Evolutionary conservation across 116 monocot genomes (phyloP).

Genomic region (Zostera marina): DNA sequence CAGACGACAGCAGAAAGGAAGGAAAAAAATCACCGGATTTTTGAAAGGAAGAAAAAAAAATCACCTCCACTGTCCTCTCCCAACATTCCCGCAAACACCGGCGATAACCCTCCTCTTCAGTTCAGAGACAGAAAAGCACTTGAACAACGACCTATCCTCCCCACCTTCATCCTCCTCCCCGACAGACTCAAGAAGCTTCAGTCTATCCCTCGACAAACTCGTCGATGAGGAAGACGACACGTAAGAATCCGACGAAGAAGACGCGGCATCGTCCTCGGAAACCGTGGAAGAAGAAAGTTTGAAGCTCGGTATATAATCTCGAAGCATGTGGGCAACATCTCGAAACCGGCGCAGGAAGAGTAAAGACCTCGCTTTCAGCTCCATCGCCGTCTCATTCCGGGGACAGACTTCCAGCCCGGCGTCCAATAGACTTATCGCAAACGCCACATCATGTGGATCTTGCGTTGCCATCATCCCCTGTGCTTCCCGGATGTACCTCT

Average conservation of each 20-base stretch:
- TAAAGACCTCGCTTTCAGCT: slow-evolving; percentile 53
- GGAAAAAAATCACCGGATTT: too few relatives aligned
- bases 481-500: slow-evolving; percentile 44
- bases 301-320: slow-evolving; percentile 78
- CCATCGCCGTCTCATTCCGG: slow-evolving; percentile 40
- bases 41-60: neutral
- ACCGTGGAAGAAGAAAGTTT: slow-evolving; percentile 10
- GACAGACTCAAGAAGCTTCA: slow-evolving; percentile 13
- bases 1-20: too few relatives aligned
- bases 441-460: slow-evolving; percentile 20
- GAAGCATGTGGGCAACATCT: slow-evolving; percentile 81
- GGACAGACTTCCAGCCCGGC: slow-evolving; percentile 51
- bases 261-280: neutral
- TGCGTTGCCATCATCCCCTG: slow-evolving; percentile 38
- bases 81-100: slow-evolving; percentile 20
- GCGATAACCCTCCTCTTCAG: slow-evolving; percentile 60
- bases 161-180: slow-evolving; percentile 6
- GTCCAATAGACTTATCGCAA: slow-evolving; percentile 45
- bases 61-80: slow-evolving; percentile 78
- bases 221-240: slow-evolving; percentile 16
- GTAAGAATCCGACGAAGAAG: slow-evolving; percentile 16
- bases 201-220: slow-evolving; percentile 7
- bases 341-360: slow-evolving; percentile 54
- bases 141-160: slow-evolving; percentile 7
- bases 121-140: slow-evolving; percentile 66